Evolutionary conservation across 805 yeast species (phyloP), one percentile per base, ranked within the genome.

Genomic region (Vanderwaltozyma polyspora): DNA sequence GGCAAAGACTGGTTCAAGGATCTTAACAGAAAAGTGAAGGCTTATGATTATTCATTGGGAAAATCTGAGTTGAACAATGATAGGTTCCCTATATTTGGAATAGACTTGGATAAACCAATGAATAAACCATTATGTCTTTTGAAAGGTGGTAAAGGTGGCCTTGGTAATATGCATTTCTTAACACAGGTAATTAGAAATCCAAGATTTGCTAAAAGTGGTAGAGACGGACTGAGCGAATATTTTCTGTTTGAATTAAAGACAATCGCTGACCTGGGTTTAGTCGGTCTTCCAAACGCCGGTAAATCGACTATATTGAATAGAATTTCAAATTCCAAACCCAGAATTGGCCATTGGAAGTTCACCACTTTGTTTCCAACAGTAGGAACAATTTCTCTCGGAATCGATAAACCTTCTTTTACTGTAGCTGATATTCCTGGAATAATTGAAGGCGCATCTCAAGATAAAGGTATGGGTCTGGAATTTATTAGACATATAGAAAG

Each of bases 401-500:
- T 79, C 2, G 82, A 76, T 43, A 67, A 68, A 38, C 73, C 72
- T 4, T 57, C 64, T 3, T 87, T 89, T 54, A 83, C 95, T 0
- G 96, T 91, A 1, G 97, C 97, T 1, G 98, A 91, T 62, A 91
- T 91, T 38, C 98, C 98, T 0, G 98, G 98, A 6, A 80, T 91
- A 29, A 81, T 91, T 39, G 70, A 76, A 55, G 96, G 94, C 6
- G 97, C 98, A 0, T 70, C 76, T 6, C 62, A 74, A 31, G 82
- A 87, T 51, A 78, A 71, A 52, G 98, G 98, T 2, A 78, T 91
- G 82, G 98, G 98, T 0, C 65, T 85, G 32, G 95, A 86, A 42
- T 91, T 91, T 56, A 61, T 91, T 42, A 69, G 95, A 36, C 98
- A 91, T 55, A 75, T 91, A 31, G 97, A 91, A 57, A 69, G 98